Conservation (phyloP, 2,329 filamentous ascomycete genomes). For the Aspergillus versicolor region DNA sequence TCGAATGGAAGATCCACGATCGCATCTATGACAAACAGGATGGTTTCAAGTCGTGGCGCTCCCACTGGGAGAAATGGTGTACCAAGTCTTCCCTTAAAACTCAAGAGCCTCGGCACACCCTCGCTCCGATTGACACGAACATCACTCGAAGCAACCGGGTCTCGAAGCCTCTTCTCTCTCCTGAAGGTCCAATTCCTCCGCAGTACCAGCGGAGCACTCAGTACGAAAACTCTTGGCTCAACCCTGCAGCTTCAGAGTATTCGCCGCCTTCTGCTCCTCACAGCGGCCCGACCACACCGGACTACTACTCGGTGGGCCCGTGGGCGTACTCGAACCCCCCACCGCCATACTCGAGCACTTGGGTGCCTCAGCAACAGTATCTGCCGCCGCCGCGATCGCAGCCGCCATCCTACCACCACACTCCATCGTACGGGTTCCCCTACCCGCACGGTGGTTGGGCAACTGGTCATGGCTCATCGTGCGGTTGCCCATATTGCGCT, state of each 20-base stretch:
- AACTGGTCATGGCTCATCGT: constrained; percentile 48
- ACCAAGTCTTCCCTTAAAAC: constrained; percentile 49
- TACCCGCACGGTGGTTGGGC: constrained; percentile 50
- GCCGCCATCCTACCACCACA: constrained; percentile 49
- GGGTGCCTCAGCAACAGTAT: constrained; percentile 38
- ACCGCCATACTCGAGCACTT: constrained; percentile 42
- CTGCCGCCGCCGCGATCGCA: constrained; percentile 42
- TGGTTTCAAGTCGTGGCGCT: constrained; percentile 65
- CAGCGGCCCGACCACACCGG: constrained; percentile 48
- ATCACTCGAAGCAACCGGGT: constrained; percentile 53
- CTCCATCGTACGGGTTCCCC: constrained; percentile 47
- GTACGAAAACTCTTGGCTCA: constrained; percentile 53
- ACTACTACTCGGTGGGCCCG: constrained; percentile 45
- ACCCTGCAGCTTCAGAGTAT: constrained; percentile 51
- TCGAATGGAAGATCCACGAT: constrained; percentile 82
- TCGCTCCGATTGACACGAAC: constrained; percentile 66
- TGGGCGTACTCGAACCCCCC: constrained; percentile 46
- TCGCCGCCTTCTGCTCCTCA: constrained; percentile 51
- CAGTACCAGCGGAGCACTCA: constrained; percentile 50
- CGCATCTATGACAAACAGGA: constrained; percentile 73
- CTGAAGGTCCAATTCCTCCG: constrained; percentile 49
- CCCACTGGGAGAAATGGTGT: constrained; percentile 66
- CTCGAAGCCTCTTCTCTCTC: constrained; percentile 51
- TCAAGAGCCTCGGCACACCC: constrained; percentile 48
- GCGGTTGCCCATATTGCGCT: constrained; percentile 49